Conservation (phyloP, 1,284 basidiomycete genomes). For the Tremellales sp. region DNA sequence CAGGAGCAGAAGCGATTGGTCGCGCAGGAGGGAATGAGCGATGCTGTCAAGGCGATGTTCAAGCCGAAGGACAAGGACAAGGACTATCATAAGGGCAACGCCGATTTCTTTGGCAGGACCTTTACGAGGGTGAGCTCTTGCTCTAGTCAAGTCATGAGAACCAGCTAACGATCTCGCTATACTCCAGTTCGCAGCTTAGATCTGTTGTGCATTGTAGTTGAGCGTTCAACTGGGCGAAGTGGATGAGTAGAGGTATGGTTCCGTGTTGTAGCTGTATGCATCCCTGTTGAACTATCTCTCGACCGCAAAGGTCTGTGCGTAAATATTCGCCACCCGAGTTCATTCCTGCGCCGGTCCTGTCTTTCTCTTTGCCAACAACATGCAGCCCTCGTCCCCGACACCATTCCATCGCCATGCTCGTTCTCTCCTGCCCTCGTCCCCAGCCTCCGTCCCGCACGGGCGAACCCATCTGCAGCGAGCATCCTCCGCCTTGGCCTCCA, state of each 20-base stretch:
- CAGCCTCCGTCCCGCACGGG: background rate
- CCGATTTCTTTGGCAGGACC: slow-evolving; percentile 49
- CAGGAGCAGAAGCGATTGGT: slow-evolving; percentile 45
- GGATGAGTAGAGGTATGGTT: background rate
- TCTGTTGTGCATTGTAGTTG: no score
- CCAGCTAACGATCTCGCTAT: background rate
- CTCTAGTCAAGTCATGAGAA: background rate
- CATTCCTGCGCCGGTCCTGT: slow-evolving; percentile 5
- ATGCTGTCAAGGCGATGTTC: slow-evolving; percentile 49
- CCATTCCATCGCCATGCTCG: background rate
- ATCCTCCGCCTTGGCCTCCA: background rate
- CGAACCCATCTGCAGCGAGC: background rate
- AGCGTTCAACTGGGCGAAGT: background rate
- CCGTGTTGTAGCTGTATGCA: background rate
- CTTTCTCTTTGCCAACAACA: background rate
- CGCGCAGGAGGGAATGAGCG: slow-evolving; percentile 47
- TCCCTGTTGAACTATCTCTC: no score
- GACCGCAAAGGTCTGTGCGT: no score
- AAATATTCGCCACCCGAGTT: no score
- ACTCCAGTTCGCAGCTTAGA: no score
- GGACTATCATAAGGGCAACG: slow-evolving; percentile 30
- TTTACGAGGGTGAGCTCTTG: slow-evolving; percentile 46
- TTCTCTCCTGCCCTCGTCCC: slow-evolving; percentile 3
- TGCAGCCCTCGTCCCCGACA: slow-evolving; percentile 2
- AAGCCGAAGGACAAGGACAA: slow-evolving; percentile 29